A percentile compares a stretch with the other conserved stretches of the same genome.
These are phyloP conservation scores for Hanseniaspora pseudoguilliermondii DNA, from an alignment of 805 yeast species.

Conservation along the genomic window DNA sequence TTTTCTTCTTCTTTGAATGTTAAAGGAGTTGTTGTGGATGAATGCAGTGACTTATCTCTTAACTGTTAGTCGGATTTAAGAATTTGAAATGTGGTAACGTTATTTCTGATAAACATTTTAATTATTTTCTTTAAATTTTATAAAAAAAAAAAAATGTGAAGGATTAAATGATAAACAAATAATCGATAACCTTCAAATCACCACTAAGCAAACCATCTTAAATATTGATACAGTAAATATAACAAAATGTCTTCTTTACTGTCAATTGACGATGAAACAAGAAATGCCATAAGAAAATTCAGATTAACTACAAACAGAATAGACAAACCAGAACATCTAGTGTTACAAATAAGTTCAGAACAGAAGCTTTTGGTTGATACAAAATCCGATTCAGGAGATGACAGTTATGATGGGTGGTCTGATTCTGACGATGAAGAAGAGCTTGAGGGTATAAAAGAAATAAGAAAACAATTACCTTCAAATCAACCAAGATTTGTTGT, in stretches of 20 bases:
- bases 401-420: constrained; percentile 36
- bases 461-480: constrained; percentile 69
- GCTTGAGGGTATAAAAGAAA: constrained; percentile 31
- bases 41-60: no score
- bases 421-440: constrained; percentile 34
- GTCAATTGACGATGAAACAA: constrained; percentile 49
- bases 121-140: no score
- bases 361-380: constrained; percentile 25
- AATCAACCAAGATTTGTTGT: constrained; percentile 66
- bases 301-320: constrained; percentile 60
- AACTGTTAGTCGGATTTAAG: no score
- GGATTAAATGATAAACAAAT: no score
- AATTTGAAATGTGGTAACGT: no score
- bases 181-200: no score
- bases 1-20: neutral
- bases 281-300: constrained; percentile 51
- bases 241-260: constrained; percentile 38
- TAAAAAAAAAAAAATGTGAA: no score
- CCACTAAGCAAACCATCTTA: no score
- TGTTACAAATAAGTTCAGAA: constrained; percentile 28
- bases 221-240: neutral
- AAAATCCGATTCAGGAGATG: constrained; percentile 41
- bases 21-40: no score
- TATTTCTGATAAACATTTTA: no score
- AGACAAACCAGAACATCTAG: constrained; percentile 45